phyloP scores from a whole-genome alignment of 2,329 filamentous ascomycete genomes.

The Aspergillus neotritici region DNA sequence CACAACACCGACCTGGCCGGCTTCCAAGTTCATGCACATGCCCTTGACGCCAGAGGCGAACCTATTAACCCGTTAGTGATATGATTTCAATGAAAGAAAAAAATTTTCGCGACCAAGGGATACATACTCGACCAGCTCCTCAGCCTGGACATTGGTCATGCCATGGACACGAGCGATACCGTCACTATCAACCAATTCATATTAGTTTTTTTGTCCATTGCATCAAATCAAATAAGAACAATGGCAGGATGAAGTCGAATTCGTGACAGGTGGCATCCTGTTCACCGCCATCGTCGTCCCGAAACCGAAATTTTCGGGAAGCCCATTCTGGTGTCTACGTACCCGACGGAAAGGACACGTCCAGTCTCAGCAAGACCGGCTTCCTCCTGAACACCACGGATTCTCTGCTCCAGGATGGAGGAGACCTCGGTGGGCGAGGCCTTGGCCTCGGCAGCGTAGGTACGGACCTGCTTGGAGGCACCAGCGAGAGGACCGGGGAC shows the following conservation, averaged over 20 bases:
- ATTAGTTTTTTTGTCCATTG: constrained; percentile 13
- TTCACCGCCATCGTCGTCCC: constrained; percentile 24
- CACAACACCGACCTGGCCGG: constrained; percentile 99
- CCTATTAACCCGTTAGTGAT: constrained; percentile 48
- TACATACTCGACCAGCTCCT: constrained; percentile 98
- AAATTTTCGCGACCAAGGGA: constrained; percentile 14
- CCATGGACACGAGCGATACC: constrained; percentile 99
- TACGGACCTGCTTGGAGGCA: constrained; percentile 66
- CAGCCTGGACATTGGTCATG: constrained; percentile 99
- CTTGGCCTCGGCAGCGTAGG: constrained; percentile 90
- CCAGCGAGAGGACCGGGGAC: constrained; percentile 71
- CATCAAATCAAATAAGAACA: background rate
- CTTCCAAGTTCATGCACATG: constrained; percentile 99
- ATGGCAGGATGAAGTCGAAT: constrained; percentile 9
- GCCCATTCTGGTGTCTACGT: constrained; percentile 47
- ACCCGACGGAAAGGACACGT: constrained; percentile 98
- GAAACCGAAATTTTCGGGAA: constrained; percentile 26
- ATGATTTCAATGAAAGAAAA: constrained; percentile 9
- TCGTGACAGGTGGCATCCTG: constrained; percentile 24
- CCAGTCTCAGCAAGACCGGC: constrained; percentile 94
- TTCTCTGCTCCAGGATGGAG: constrained; percentile 98
- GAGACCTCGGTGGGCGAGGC: constrained; percentile 96
- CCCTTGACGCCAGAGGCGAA: constrained; percentile 99
- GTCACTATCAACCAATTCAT: constrained; percentile 61
- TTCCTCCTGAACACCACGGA: constrained; percentile 97